These are phyloP conservation scores for Crotalaria pallida DNA, from an alignment of 306 rosid species.

Conservation along the genomic window DNA sequence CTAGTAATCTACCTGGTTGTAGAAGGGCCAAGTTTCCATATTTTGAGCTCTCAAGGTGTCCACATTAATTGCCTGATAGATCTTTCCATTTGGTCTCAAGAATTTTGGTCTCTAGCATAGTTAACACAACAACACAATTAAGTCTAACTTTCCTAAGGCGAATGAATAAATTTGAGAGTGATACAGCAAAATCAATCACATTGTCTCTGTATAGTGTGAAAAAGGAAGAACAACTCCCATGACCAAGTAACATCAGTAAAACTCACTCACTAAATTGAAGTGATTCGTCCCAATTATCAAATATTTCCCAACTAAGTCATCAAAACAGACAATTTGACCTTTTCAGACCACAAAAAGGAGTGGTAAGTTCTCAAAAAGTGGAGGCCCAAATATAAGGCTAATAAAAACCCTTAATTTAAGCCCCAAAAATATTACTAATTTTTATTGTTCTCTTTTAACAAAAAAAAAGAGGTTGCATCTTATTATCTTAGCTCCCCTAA, in stretches of 20 bases:
- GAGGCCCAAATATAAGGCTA: too few relatives aligned
- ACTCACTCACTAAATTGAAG: neutral
- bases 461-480: too few relatives aligned
- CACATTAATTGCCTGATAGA: slow-evolving; percentile 74
- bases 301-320: neutral
- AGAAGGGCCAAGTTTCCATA: slow-evolving; percentile 88
- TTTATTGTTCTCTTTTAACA: too few relatives aligned
- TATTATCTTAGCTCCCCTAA: too few relatives aligned
- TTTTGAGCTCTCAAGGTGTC: slow-evolving; percentile 84
- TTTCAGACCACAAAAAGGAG: neutral
- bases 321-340: neutral
- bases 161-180: slow-evolving; percentile 7
- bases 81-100: slow-evolving; percentile 60
- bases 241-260: neutral
- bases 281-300: neutral
- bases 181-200: neutral
- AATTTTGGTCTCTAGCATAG: slow-evolving; percentile 62
- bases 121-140: neutral
- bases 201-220: neutral
- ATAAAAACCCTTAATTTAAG: too few relatives aligned
- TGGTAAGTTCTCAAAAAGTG: too few relatives aligned
- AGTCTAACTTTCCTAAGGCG: neutral
- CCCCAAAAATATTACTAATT: too few relatives aligned
- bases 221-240: neutral
- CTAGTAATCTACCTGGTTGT: slow-evolving; percentile 95